These are phyloP conservation scores for Aspergillus saccharolyticus DNA, from an alignment of 495 filamentous ascomycete genomes.

Conservation along the genomic window DNA sequence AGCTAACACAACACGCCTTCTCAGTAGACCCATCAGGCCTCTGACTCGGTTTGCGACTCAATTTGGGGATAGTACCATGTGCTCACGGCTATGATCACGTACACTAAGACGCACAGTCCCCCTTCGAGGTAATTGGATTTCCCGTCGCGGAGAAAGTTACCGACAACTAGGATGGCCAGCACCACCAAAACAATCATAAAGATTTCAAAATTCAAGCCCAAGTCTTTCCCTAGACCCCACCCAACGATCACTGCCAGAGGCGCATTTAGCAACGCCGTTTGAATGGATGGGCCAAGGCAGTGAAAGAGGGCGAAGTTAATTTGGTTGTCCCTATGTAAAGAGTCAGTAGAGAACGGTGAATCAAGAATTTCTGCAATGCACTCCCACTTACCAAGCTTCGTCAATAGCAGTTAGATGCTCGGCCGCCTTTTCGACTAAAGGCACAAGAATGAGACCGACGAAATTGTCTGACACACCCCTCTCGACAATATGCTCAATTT, in stretches of 20 bases:
- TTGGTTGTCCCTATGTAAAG: conserved; percentile 38
- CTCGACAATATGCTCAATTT: conserved; percentile 73
- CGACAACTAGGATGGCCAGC: conserved; percentile 78
- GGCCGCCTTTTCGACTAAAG: conserved; percentile 85
- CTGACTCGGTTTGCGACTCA: conserved; percentile 6
- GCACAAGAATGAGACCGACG: conserved; percentile 66
- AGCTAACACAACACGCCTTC: background rate
- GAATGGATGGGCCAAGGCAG: conserved; percentile 80
- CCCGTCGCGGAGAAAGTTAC: conserved; percentile 73
- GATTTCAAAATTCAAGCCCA: conserved; percentile 81
- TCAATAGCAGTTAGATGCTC: conserved; percentile 89
- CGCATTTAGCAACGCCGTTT: conserved; percentile 85
- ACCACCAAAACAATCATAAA: conserved; percentile 89
- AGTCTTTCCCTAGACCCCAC: conserved; percentile 66
- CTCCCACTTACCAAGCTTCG: conserved; percentile 68
- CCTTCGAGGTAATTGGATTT: conserved; percentile 81
- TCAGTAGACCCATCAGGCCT: background rate
- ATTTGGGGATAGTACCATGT: conserved; percentile 48
- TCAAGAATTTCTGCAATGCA: background rate
- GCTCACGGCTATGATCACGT: conserved; percentile 51
- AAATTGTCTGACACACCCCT: conserved; percentile 69
- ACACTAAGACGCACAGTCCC: conserved; percentile 60
- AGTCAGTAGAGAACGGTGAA: background rate
- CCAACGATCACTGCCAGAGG: conserved; percentile 79
- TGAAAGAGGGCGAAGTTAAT: conserved; percentile 86